Evolutionary conservation across 2,329 filamentous ascomycete species (phyloP).

Genomic region (Clonostachys chloroleuca): DNA sequence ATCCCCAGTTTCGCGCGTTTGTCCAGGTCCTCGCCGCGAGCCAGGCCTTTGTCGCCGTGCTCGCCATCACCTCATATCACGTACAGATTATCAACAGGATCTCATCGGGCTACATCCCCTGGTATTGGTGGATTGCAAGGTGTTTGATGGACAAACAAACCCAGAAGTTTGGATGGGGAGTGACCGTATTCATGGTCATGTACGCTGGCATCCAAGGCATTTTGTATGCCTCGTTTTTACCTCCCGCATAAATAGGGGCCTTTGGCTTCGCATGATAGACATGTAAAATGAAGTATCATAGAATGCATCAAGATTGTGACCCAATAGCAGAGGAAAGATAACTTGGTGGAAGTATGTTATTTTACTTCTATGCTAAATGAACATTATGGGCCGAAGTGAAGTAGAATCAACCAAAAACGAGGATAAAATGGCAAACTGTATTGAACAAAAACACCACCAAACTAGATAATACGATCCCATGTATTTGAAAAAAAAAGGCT

Average conservation of each 20-base stretch:
- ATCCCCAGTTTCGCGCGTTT: slow-evolving; percentile 17
- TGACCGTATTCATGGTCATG: slow-evolving; percentile 68
- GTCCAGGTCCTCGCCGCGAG: slow-evolving; percentile 60
- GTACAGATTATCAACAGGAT: slow-evolving; percentile 91
- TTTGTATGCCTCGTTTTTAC: slow-evolving; percentile 85
- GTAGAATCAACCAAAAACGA: no score
- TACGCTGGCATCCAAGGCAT: slow-evolving; percentile 81
- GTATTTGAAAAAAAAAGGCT: no score
- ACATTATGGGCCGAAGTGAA: no score
- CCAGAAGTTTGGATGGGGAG: slow-evolving; percentile 21
- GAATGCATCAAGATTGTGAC: no score
- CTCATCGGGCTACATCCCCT: slow-evolving; percentile 81
- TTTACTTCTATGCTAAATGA: no score
- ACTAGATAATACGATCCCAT: no score
- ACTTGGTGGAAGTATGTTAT: no score
- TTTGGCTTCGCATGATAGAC: no score
- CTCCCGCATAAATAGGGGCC: slow-evolving; percentile 42
- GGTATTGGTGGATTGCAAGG: slow-evolving; percentile 77
- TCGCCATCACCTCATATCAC: slow-evolving; percentile 79
- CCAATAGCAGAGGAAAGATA: no score
- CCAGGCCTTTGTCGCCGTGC: slow-evolving; percentile 66
- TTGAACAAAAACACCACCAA: no score
- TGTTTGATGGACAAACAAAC: slow-evolving; percentile 26
- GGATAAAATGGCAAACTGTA: no score
- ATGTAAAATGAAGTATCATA: no score